Evolutionary conservation across 1,284 basidiomycete genomes (phyloP), one percentile per base, ranked within the genome.

Genomic region (Rhodotorula sp.): DNA sequence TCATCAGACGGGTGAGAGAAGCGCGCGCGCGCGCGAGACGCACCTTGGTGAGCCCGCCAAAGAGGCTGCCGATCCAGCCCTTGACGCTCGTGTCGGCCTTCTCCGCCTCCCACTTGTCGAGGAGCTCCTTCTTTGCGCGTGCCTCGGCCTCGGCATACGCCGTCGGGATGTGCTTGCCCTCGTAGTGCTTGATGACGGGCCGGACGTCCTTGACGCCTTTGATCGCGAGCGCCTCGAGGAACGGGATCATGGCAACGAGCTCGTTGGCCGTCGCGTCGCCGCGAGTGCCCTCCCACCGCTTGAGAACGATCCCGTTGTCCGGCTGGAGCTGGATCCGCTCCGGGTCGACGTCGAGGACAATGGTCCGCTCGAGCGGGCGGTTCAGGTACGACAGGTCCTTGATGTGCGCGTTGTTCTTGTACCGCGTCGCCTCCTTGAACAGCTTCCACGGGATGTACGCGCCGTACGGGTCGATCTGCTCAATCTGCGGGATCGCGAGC

Each of bases 321-420:
- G 92, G 94, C 76, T 99, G 92, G 1, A 91, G 85, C 46, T 85
- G 82, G 48, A 88, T 87, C 79, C 92, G 90, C 51, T 92, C 90
- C 5, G 90, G 83, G 76, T 91, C 85, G 1, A 92, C 92, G 80
- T 99, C 97, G 54, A 99, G 86, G 37, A 92, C 82, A 77, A 98
- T 85, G 62, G 97, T 94, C 84, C 96, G 97, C 63, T 88, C 89
- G 6, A 94, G 87, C 80, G 97, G 94, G 61, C 96, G 91, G 82
- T 97, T 97, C 54, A 99, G 87, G 82, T 92, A 95, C 17, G 89
- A 88, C 41, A 98, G 84, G 80, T 98, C 95, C 88, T 96, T 96
- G 78, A 94, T 91, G 50, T 90, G 85, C 76, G 88, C 86, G 61
- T 91, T 91, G 55, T 91, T 87, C 44, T 90, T 85, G 36, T 89